phyloP scores from a whole-genome alignment of 306 rosid species.

The Inga oerstediana region DNA sequence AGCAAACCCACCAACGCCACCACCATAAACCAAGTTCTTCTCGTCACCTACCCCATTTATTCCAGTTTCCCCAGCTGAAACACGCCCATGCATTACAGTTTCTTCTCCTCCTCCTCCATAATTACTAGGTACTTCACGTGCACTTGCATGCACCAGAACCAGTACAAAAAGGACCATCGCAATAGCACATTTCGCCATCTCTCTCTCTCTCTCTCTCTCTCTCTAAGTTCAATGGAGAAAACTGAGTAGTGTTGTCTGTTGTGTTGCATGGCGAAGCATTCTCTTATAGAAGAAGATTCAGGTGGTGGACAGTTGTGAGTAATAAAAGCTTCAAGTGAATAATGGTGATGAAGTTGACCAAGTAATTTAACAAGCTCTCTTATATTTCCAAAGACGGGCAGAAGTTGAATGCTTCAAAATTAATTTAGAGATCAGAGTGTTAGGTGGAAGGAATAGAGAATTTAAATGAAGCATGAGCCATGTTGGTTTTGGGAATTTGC shows the following conservation, averaged over 20 bases:
- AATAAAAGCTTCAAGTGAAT: constrained; percentile 35
- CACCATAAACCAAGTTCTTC: constrained; percentile 61
- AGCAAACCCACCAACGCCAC: constrained; percentile 63
- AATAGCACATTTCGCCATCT: neutral
- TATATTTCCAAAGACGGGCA: neutral
- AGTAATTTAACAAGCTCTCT: neutral
- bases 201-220: neutral
- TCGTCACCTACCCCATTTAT: constrained; percentile 42
- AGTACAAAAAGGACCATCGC: constrained; percentile 33
- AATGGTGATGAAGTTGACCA: neutral
- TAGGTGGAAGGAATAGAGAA: neutral
- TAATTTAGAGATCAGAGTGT: neutral
- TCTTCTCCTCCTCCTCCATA: constrained; percentile 20
- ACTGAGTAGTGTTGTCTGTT: neutral
- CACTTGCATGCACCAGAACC: constrained; percentile 44
- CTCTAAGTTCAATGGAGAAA: neutral
- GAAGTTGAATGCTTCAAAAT: neutral
- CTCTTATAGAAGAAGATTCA: neutral
- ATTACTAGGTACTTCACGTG: constrained; percentile 50
- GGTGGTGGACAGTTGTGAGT: constrained; percentile 57
- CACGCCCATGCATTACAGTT: constrained; percentile 38
- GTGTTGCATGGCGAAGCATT: constrained; percentile 28
- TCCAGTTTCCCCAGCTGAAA: neutral
- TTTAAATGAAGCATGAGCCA: neutral
- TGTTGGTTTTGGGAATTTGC: neutral